phyloP scores from a whole-genome alignment of 331 rosid genomes.

The Quercus lobata region DNA sequence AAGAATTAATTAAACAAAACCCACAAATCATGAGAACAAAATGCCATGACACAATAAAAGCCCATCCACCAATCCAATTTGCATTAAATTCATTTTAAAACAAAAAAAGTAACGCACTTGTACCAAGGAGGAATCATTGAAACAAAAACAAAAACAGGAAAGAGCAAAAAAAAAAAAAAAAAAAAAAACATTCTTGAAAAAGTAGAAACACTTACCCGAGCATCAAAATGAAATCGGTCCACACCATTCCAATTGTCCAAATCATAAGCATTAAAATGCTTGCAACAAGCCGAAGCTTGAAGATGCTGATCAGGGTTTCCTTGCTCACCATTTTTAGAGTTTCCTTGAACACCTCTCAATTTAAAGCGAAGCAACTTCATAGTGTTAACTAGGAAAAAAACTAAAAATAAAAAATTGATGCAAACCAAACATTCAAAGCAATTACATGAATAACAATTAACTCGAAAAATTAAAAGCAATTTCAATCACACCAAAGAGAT shows the following conservation, averaged over 20 bases:
- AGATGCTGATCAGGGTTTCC: slow-evolving; percentile 26
- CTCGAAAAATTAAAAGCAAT: too few species aligned
- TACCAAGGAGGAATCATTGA: slow-evolving; percentile 8
- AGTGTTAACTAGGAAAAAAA: too few species aligned
- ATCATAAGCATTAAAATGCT: slow-evolving; percentile 92
- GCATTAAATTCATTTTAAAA: too few species aligned
- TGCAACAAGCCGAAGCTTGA: slow-evolving; percentile 93
- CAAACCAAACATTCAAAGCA: too few species aligned
- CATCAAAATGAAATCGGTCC: slow-evolving; percentile 62
- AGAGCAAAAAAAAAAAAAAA: not conserved
- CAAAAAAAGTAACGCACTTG: not conserved
- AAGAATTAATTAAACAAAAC: too few species aligned
- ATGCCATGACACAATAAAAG: not conserved
- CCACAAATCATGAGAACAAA: not conserved
- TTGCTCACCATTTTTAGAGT: slow-evolving; percentile 18
- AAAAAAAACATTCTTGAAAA: not conserved
- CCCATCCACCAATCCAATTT: not conserved
- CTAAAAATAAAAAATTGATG: too few species aligned
- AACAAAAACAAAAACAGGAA: too few species aligned
- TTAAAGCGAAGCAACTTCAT: too few species aligned
- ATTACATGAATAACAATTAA: too few species aligned
- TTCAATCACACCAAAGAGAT: too few species aligned
- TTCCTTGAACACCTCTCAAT: slow-evolving; percentile 83
- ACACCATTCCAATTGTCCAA: slow-evolving; percentile 67
- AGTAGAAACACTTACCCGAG: slow-evolving; percentile 37